phyloP scores from a whole-genome alignment of 768 basidiomycete species.

The Hericium coralloides region DNA sequence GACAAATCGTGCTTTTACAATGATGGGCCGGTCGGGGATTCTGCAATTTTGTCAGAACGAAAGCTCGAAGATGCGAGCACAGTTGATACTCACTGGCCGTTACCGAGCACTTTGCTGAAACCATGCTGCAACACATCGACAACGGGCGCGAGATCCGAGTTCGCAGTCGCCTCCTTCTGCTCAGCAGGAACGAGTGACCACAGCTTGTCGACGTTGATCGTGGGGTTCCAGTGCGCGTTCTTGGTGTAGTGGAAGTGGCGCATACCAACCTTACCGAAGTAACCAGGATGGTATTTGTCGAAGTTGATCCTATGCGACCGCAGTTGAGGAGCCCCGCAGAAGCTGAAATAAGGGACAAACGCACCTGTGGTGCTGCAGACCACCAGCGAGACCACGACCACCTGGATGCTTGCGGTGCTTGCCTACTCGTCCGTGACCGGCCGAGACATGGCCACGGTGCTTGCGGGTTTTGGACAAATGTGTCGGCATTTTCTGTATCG shows the following conservation, averaged over 20 bases:
- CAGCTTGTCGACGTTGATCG: conserved; percentile 98
- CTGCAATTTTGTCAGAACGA: conserved; percentile 18
- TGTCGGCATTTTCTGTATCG: conserved; percentile 75
- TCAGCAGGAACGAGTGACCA: conserved; percentile 84
- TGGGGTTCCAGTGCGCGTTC: conserved; percentile 87
- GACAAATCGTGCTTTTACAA: conserved; percentile 96
- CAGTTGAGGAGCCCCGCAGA: not conserved
- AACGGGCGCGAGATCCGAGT: conserved; percentile 85
- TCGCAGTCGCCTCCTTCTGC: conserved; percentile 68
- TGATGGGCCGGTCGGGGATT: conserved; percentile 86
- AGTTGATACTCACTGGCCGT: conserved; percentile 60
- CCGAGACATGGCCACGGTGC: conserved; percentile 98
- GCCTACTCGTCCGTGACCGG: conserved; percentile 99
- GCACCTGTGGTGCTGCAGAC: conserved; percentile 97
- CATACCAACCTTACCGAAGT: conserved; percentile 99
- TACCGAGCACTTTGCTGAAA: conserved; percentile 92
- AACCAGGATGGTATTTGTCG: conserved; percentile 99
- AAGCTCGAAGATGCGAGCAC: not conserved
- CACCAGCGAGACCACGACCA: conserved; percentile 99
- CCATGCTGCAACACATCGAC: conserved; percentile 81
- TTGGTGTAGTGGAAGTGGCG: conserved; percentile 93
- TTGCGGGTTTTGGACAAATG: conserved; percentile 96
- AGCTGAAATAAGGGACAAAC: conserved; percentile 21
- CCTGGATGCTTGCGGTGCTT: conserved; percentile 99
- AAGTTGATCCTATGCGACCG: conserved; percentile 71